Conservation (phyloP, 768 basidiomycete genomes). For the Lenzites betulinus region DNA sequence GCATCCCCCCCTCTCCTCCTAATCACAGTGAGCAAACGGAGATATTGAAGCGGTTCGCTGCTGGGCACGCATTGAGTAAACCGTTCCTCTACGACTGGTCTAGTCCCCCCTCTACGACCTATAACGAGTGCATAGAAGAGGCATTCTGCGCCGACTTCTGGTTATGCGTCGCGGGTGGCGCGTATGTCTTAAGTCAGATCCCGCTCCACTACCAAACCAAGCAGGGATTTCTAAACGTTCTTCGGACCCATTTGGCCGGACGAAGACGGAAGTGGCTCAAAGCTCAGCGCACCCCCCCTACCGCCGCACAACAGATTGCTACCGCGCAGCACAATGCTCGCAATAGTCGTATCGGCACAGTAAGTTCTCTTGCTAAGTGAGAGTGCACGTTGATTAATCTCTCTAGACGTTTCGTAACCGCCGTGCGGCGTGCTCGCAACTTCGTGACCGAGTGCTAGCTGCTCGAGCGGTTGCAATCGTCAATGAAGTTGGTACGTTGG, state of each 20-base stretch:
- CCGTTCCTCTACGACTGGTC: not conserved
- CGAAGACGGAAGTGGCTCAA: not conserved
- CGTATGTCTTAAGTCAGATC: not conserved
- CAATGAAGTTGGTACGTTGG: not conserved
- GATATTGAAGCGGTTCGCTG: not conserved
- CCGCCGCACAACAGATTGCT: not conserved
- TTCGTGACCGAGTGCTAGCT: not conserved
- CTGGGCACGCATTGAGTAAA: not conserved
- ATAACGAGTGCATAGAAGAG: not conserved
- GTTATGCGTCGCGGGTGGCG: not conserved
- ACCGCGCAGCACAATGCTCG: not conserved
- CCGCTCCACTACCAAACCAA: not conserved
- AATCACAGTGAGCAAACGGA: not conserved
- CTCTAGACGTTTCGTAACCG: not conserved
- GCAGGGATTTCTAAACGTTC: not conserved
- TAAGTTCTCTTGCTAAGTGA: not conserved
- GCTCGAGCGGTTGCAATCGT: not conserved
- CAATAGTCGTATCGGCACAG: not conserved
- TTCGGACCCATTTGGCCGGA: not conserved
- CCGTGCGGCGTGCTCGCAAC: not conserved
- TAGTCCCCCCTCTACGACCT: not conserved
- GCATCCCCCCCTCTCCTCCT: not conserved
- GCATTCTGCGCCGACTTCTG: not conserved
- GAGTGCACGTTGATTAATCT: not conserved
- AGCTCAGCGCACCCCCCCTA: not conserved